A percentile compares a stretch with the other conserved stretches of the same genome.
Conservation (phyloP, 305 asterid genomes). For the Fraxinus sp. region DNA sequence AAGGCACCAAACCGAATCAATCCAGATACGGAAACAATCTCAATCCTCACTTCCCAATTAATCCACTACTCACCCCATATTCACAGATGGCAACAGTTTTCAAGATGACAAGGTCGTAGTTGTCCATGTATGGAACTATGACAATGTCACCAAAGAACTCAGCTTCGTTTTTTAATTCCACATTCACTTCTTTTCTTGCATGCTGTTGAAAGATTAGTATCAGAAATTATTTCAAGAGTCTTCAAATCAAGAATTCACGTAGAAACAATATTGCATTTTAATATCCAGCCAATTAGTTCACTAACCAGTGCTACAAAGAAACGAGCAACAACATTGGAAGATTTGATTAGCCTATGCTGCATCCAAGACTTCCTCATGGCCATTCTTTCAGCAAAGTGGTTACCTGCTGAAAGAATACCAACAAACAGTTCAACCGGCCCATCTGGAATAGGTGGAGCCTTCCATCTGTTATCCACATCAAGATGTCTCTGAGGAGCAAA, state of each 20-base stretch:
- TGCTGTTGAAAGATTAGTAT: slow-evolving; percentile 42
- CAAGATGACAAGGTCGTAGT: slow-evolving; percentile 78
- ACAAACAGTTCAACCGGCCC: slow-evolving; percentile 63
- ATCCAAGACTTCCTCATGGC: slow-evolving; percentile 84
- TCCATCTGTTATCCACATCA: slow-evolving; percentile 67
- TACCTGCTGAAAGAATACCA: slow-evolving; percentile 83
- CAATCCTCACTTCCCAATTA: slow-evolving; percentile 4
- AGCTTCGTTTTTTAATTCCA: slow-evolving; percentile 71
- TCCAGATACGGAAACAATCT: not conserved
- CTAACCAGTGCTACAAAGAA: slow-evolving; percentile 84
- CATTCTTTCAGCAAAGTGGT: slow-evolving; percentile 90
- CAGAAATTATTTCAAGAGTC: slow-evolving; percentile 27
- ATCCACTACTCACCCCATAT: slow-evolving; percentile 60
- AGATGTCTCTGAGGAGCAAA: slow-evolving; percentile 75
- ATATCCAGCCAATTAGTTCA: slow-evolving; percentile 14
- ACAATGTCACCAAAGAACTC: slow-evolving; percentile 78
- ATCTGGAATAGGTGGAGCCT: slow-evolving; percentile 60
- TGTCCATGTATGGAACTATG: slow-evolving; percentile 78
- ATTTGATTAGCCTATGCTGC: slow-evolving; percentile 65
- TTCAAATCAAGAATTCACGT: not conserved
- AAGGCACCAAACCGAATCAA: slow-evolving; percentile 18
- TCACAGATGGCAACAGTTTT: slow-evolving; percentile 84
- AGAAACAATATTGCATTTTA: not conserved
- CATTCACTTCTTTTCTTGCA: slow-evolving; percentile 63
- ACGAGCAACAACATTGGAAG: slow-evolving; percentile 69